Evolutionary conservation across 495 filamentous ascomycete species (phyloP).

Genomic region (Barbatosphaeria neglecta): DNA sequence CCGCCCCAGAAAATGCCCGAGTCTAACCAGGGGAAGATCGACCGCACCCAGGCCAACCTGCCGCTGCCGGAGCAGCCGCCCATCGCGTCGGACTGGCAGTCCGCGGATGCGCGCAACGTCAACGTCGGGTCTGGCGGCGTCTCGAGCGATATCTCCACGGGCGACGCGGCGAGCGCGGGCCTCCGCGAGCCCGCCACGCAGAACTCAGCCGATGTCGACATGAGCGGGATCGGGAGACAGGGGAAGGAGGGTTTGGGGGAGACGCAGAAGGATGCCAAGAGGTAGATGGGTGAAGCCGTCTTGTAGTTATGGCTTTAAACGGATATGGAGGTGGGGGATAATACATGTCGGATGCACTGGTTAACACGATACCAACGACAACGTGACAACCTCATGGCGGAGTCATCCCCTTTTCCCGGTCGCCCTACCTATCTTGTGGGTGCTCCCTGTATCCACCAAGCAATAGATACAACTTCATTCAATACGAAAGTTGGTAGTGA

Average conservation of each 20-base stretch:
- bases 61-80: constrained; percentile 72
- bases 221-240: constrained; percentile 42
- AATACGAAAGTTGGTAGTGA: too few species aligned
- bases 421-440: too few species aligned
- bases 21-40: constrained; percentile 52
- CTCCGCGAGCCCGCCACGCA: constrained; percentile 54
- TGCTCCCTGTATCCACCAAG: too few species aligned
- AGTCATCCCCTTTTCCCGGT: too few species aligned
- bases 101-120: constrained; percentile 51
- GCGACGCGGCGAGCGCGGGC: constrained; percentile 36
- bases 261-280: not conserved
- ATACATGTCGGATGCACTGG: too few species aligned
- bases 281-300: not conserved
- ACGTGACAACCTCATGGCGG: too few species aligned
- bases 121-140: constrained; percentile 54
- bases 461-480: too few species aligned
- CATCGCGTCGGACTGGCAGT: constrained; percentile 59
- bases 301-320: constrained; percentile 1
- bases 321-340: too few species aligned
- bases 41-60: constrained; percentile 54
- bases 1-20: constrained; percentile 19
- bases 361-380: too few species aligned
- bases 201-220: constrained; percentile 31
- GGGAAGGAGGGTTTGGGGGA: constrained; percentile 8
- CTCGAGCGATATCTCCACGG: constrained; percentile 38